Percentiles rank a stretch among this genome's conserved stretches.
phyloP scores from a whole-genome alignment of 306 rosid species.

The Arachis stenosperma region DNA sequence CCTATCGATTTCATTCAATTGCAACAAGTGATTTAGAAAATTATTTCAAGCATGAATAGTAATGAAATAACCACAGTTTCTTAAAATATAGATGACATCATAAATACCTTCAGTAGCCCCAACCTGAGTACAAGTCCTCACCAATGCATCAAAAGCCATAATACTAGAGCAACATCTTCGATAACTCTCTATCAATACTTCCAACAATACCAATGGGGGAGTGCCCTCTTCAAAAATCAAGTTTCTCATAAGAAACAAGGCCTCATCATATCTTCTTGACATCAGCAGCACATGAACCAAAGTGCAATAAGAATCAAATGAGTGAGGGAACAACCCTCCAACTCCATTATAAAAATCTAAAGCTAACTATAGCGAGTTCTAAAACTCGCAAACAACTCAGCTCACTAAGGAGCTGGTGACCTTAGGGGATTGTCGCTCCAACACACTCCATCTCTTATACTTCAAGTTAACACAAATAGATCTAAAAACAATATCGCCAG shows the following conservation, averaged over 20 bases:
- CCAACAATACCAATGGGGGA: constrained; percentile 51
- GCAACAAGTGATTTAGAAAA: constrained; percentile 52
- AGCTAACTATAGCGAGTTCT: constrained; percentile 47
- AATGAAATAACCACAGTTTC: constrained; percentile 41
- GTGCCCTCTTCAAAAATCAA: constrained; percentile 29
- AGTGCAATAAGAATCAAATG: constrained; percentile 49
- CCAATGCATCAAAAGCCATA: constrained; percentile 61
- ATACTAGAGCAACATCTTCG: constrained; percentile 41
- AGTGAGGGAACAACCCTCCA: constrained; percentile 39
- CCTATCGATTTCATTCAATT: constrained; percentile 47
- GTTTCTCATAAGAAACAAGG: constrained; percentile 31
- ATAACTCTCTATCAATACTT: constrained; percentile 50
- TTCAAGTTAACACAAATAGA: too few species aligned
- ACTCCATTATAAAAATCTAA: constrained; percentile 56
- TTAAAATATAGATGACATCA: constrained; percentile 50
- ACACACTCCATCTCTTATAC: not conserved
- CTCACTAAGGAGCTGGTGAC: constrained; percentile 29
- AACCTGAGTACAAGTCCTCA: constrained; percentile 53
- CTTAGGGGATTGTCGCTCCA: constrained; percentile 31
- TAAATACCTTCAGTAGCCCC: constrained; percentile 39
- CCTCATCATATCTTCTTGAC: constrained; percentile 54
- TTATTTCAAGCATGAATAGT: constrained; percentile 72
- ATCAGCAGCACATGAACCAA: constrained; percentile 58
- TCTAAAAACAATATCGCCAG: too few species aligned
- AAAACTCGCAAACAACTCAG: constrained; percentile 57